phyloP scores from a whole-genome alignment of 2,329 filamentous ascomycete species.

The Fusarium pseudocircinatum region DNA sequence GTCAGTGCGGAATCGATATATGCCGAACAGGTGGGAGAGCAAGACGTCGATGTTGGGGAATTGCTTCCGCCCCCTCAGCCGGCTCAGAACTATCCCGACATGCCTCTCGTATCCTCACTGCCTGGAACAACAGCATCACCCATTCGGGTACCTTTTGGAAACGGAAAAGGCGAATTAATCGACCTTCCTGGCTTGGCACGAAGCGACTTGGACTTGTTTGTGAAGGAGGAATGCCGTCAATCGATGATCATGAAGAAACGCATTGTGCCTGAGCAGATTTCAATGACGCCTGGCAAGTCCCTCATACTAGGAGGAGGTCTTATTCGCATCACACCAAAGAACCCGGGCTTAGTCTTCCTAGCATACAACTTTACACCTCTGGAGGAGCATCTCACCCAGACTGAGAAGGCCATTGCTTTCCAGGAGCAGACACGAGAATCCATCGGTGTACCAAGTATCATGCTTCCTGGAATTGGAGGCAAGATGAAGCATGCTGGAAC shows the following conservation, averaged over 20 bases:
- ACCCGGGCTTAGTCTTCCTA: conserved; percentile 71
- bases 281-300: conserved; percentile 80
- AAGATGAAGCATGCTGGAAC: conserved; percentile 76
- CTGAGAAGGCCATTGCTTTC: conserved; percentile 79
- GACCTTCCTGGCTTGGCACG: conserved; percentile 89
- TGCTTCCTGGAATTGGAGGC: conserved; percentile 64
- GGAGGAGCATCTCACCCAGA: conserved; percentile 78
- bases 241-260: conserved; percentile 83
- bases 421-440: conserved; percentile 70
- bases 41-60: conserved; percentile 54
- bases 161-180: conserved; percentile 87
- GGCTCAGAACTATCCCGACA: conserved; percentile 79
- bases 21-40: conserved; percentile 41
- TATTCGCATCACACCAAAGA: conserved; percentile 82
- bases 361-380: conserved; percentile 90
- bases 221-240: conserved; percentile 71
- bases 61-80: conserved; percentile 80
- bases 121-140: conserved; percentile 95
- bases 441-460: conserved; percentile 70
- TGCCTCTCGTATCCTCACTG: conserved; percentile 86
- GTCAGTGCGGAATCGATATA: conserved; percentile 39
- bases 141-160: conserved; percentile 90
- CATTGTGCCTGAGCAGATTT: conserved; percentile 75
- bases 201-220: conserved; percentile 75
- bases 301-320: conserved; percentile 82